A percentile compares a stretch with the other conserved stretches of the same genome.
phyloP scores from a whole-genome alignment of 2,329 filamentous ascomycete genomes.

The Phyllosticta citrichinensis region DNA sequence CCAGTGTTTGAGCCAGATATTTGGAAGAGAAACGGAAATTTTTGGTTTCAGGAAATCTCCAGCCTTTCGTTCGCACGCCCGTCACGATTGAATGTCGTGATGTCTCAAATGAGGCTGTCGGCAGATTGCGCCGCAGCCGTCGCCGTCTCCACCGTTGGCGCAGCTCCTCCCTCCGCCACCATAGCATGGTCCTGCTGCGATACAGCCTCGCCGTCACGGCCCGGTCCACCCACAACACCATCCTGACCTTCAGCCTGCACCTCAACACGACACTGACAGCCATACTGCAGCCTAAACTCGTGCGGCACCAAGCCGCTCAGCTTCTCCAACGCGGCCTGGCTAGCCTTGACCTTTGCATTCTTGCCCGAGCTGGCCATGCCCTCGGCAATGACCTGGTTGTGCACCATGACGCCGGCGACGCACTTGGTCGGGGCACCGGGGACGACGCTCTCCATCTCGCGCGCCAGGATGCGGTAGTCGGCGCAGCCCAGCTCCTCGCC shows the following conservation, averaged over 20 bases:
- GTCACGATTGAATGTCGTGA: no score
- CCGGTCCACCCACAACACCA: neutral
- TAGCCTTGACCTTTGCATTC: conserved; percentile 62
- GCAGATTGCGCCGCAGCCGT: no score
- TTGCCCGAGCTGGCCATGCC: conserved; percentile 53
- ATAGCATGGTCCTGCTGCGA: neutral
- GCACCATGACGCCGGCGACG: conserved; percentile 65
- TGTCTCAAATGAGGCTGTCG: no score
- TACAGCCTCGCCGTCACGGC: neutral
- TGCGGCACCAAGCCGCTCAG: conserved; percentile 42
- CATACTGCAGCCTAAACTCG: conserved; percentile 51
- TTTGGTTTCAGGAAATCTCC: no score
- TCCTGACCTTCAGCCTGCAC: neutral
- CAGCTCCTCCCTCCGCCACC: neutral
- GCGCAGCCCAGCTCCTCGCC: conserved; percentile 55
- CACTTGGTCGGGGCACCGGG: conserved; percentile 38
- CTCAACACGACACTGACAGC: conserved; percentile 49
- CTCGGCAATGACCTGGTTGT: conserved; percentile 56
- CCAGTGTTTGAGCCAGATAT: no score
- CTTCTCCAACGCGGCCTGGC: conserved; percentile 46
- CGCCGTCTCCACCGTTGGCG: no score
- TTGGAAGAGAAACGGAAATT: no score
- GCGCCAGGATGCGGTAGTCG: conserved; percentile 38
- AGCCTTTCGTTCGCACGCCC: no score
- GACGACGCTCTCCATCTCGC: conserved; percentile 35